These are phyloP conservation scores for Ilex paraguariensis DNA, from an alignment of 305 asterid species.

Conservation along the genomic window DNA sequence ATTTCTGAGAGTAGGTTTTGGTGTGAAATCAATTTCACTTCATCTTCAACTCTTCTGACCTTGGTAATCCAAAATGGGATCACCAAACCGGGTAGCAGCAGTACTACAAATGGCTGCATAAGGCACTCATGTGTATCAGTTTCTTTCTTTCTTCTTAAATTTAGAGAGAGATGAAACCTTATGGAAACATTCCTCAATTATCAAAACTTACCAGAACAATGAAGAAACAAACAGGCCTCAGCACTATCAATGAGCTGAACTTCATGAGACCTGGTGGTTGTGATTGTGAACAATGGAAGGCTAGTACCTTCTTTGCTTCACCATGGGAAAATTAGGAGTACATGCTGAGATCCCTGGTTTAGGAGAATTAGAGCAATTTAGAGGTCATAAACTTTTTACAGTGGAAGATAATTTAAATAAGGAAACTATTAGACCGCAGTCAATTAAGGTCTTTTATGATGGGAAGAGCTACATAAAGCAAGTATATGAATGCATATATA, in stretches of 20 bases:
- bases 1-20: constrained; percentile 19
- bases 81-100: constrained; percentile 33
- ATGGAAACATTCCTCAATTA: background rate
- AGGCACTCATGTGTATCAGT: background rate
- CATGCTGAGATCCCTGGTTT: too few species aligned
- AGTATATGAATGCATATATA: too few species aligned
- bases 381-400: too few species aligned
- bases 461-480: too few species aligned
- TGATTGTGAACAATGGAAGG: background rate
- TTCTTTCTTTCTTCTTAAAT: background rate
- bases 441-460: too few species aligned
- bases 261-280: constrained; percentile 17
- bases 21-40: constrained; percentile 20
- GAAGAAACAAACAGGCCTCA: constrained; percentile 36
- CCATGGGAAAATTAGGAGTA: background rate
- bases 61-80: constrained; percentile 36
- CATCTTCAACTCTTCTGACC: constrained; percentile 23
- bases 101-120: constrained; percentile 34
- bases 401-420: too few species aligned
- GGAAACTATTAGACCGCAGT: too few species aligned
- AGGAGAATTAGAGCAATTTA: too few species aligned
- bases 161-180: background rate
- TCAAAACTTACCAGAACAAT: constrained; percentile 25
- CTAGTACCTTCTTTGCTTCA: background rate
- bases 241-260: constrained; percentile 23